Evolutionary conservation across 192 early-diverging fungal species (phyloP).

Genomic region (Rhizophagus sp.): DNA sequence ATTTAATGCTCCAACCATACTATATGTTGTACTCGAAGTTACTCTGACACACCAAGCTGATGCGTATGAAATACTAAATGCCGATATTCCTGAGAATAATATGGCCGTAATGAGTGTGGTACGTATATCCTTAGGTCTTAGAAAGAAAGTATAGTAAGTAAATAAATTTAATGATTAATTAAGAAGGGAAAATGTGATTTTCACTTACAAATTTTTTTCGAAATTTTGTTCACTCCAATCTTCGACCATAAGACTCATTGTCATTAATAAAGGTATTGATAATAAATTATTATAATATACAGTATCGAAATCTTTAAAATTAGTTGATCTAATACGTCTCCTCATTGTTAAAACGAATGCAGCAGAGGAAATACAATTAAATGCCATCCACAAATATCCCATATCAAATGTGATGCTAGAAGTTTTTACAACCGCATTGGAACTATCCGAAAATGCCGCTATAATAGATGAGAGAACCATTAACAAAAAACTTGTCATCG

Average conservation of each 20-base stretch:
- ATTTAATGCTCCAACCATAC: slow-evolving; percentile 99
- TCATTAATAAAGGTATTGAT: slow-evolving; percentile 75
- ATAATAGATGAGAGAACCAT: slow-evolving; percentile 88
- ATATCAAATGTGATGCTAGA: slow-evolving; percentile 32
- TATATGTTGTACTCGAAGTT: slow-evolving; percentile 78
- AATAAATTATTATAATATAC: slow-evolving; percentile 97
- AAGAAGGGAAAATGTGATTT: neutral
- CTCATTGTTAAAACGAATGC: slow-evolving; percentile 90
- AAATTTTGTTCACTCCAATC: slow-evolving; percentile 66
- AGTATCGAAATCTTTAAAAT: slow-evolving; percentile 98
- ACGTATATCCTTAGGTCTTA: slow-evolving; percentile 47
- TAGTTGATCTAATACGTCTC: slow-evolving; percentile 81
- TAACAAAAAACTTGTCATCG: slow-evolving; percentile 80
- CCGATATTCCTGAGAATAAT: slow-evolving; percentile 75
- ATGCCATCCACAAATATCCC: slow-evolving; percentile 88
- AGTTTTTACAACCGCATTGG: slow-evolving; percentile 30
- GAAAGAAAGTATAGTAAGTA: neutral
- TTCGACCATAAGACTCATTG: slow-evolving; percentile 68
- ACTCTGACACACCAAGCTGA: slow-evolving; percentile 83
- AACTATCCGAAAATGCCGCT: slow-evolving; percentile 79
- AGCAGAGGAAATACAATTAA: slow-evolving; percentile 90
- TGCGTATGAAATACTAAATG: slow-evolving; percentile 89
- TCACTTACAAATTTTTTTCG: slow-evolving; percentile 57
- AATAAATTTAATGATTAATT: neutral
- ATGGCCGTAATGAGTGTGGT: slow-evolving; percentile 65